phyloP scores from a whole-genome alignment of 1,284 basidiomycete species.

The Ceratobasidium sp. region DNA sequence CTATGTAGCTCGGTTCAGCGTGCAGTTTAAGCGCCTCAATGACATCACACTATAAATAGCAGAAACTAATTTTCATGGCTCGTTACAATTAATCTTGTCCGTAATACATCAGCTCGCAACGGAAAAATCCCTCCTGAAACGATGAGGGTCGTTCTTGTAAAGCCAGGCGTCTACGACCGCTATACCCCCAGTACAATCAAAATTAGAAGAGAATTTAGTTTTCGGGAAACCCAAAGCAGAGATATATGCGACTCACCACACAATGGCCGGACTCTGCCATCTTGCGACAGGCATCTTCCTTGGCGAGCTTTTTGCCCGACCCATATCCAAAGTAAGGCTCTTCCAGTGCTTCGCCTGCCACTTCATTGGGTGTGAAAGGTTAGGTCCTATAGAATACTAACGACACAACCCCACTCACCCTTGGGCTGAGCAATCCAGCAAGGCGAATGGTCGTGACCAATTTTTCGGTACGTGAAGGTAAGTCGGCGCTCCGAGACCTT shows the following conservation, averaged over 20 bases:
- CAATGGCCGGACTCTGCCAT: conserved; percentile 28
- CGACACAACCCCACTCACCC: background rate
- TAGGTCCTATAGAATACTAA: background rate
- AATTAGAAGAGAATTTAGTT: no score
- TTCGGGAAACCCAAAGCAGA: no score
- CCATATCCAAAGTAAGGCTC: conserved; percentile 11
- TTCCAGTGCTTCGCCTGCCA: conserved; percentile 1
- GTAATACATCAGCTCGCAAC: no score
- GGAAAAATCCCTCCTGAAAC: no score
- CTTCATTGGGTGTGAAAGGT: background rate
- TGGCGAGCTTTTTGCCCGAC: conserved; percentile 8
- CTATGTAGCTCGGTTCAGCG: no score
- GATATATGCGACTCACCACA: background rate
- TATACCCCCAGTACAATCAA: no score
- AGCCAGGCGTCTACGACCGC: no score
- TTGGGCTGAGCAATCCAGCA: conserved; percentile 24
- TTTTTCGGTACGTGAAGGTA: background rate
- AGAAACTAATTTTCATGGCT: no score
- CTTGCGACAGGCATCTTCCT: conserved; percentile 26
- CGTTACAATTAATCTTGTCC: no score
- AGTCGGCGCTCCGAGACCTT: background rate
- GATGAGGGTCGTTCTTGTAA: no score
- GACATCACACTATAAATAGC: no score
- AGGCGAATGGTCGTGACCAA: conserved; percentile 9
- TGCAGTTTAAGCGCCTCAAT: no score